Evolutionary conservation across 108 stramenopile species (phyloP).

Genomic region (Stephanodiscus minutulus): DNA sequence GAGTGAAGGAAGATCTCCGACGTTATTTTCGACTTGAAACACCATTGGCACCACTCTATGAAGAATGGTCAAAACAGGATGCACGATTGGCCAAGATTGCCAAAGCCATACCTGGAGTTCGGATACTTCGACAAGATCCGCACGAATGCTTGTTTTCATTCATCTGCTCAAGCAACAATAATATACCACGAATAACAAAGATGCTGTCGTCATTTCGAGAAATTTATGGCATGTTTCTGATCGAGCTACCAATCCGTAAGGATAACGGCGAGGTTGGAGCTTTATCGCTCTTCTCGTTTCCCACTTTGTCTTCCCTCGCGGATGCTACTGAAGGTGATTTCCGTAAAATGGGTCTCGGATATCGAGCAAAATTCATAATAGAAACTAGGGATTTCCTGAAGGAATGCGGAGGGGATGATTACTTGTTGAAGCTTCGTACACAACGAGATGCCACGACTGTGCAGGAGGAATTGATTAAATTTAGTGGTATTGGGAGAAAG

Average conservation of each 20-base stretch:
- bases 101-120: conserved; percentile 79
- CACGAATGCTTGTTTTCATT: conserved; percentile 96
- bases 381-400: conserved; percentile 68
- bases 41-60: conserved; percentile 65
- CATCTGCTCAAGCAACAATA: conserved; percentile 98
- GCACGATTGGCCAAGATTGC: conserved; percentile 66
- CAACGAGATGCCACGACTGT: conserved; percentile 55
- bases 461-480: conserved; percentile 70
- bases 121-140: conserved; percentile 93
- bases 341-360: conserved; percentile 90
- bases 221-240: conserved; percentile 73
- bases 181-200: conserved; percentile 94
- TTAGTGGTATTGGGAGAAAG: conserved; percentile 92
- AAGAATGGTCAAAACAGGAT: conserved; percentile 72
- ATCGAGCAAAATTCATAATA: conserved; percentile 91
- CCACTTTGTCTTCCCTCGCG: conserved; percentile 56
- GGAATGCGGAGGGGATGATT: conserved; percentile 67
- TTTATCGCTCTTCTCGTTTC: conserved; percentile 78
- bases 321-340: conserved; percentile 73
- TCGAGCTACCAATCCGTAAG: conserved; percentile 42
- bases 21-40: conserved; percentile 79
- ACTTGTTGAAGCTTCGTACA: conserved; percentile 48
- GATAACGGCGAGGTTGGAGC: conserved; percentile 9
- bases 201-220: conserved; percentile 85
- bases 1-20: conserved; percentile 47